Conservation (phyloP, 148 eudicot genomes). For the Rhododendron griersonianum region DNA sequence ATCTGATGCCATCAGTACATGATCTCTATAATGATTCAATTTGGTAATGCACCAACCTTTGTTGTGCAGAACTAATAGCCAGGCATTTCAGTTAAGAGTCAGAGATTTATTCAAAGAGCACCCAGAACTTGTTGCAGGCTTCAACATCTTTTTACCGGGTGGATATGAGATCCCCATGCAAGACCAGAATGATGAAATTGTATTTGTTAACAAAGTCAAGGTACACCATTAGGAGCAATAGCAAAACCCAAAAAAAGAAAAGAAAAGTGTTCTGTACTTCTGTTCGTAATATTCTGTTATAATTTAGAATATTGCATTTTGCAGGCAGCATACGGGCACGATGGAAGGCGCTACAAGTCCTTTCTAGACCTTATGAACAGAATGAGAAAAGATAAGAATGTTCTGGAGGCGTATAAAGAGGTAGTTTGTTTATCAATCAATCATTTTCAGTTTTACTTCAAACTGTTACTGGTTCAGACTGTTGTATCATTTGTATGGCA, state of each 20-base stretch:
- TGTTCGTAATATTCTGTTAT: not conserved
- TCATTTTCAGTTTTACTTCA: no score
- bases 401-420: no score
- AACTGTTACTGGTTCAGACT: no score
- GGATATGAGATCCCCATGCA: not conserved
- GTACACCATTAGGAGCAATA: not conserved
- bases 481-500: no score
- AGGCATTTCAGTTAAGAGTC: not conserved
- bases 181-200: not conserved
- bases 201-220: not conserved
- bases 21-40: not conserved
- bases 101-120: not conserved
- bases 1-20: no score
- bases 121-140: not conserved
- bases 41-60: not conserved
- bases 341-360: not conserved
- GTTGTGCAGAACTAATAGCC: not conserved
- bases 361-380: no score
- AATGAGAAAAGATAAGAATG: no score
- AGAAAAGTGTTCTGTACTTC: no score
- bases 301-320: not conserved
- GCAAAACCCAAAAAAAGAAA: not conserved
- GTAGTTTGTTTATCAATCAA: no score
- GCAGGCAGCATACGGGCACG: not conserved
- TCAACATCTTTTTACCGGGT: conserved; percentile 1